These are phyloP conservation scores for Psilocybe cubensis DNA, from an alignment of 768 basidiomycete genomes.

Conservation along the genomic window DNA sequence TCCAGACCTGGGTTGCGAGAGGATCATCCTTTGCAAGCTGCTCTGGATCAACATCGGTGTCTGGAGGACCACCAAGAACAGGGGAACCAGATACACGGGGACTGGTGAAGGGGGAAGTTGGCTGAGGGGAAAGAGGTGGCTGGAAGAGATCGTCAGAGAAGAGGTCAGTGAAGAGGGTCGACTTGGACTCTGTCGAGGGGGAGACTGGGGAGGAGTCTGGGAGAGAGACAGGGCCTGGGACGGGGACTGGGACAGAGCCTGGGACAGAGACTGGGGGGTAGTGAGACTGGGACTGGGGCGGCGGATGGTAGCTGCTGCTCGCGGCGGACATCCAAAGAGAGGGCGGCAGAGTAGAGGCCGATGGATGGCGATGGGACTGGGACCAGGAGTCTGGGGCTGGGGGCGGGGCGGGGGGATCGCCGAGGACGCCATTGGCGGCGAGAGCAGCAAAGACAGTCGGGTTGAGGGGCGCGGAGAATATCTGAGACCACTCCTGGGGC, in stretches of 20 bases:
- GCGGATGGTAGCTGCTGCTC: constrained; percentile 49
- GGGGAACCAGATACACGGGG: constrained; percentile 72
- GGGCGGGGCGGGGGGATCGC: constrained; percentile 32
- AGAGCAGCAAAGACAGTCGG: constrained; percentile 64
- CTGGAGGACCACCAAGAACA: constrained; percentile 54
- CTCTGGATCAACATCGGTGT: constrained; percentile 60
- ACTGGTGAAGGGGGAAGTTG: constrained; percentile 63
- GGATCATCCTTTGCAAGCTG: constrained; percentile 83
- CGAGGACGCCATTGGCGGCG: constrained; percentile 61
- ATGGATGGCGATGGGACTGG: constrained; percentile 45
- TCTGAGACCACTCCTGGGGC: constrained; percentile 51
- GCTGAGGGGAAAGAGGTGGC: constrained; percentile 42
- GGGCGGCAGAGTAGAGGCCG: constrained; percentile 59
- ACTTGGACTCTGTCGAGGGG: constrained; percentile 56
- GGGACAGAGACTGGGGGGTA: constrained; percentile 53
- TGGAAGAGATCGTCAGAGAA: constrained; percentile 73
- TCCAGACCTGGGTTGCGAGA: constrained; percentile 95
- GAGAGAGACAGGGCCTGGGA: constrained; percentile 43
- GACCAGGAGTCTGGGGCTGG: constrained; percentile 17
- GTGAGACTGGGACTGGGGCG: constrained; percentile 63
- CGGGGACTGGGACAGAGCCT: constrained; percentile 38
- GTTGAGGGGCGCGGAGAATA: constrained; percentile 67
- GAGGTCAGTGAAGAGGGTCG: constrained; percentile 67
- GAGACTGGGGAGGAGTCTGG: constrained; percentile 42
- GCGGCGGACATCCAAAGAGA: constrained; percentile 84